Conservation (phyloP, 768 basidiomycete species). For the Psilocybe subaeruginosa region DNA sequence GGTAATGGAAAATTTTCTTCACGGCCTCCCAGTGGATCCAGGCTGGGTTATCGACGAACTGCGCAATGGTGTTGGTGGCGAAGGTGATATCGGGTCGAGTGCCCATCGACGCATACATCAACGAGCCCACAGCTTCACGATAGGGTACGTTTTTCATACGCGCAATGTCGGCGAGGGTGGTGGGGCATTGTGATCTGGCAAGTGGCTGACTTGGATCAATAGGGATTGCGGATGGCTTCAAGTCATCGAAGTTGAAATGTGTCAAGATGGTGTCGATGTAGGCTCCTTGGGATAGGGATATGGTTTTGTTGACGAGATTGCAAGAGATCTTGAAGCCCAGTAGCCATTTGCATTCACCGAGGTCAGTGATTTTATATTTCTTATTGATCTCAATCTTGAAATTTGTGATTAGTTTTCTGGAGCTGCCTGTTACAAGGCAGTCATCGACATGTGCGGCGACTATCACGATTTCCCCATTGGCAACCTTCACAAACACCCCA, state of each 20-base stretch:
- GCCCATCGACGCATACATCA: slow-evolving; percentile 16
- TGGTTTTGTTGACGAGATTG: too few species aligned
- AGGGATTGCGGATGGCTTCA: slow-evolving; percentile 19
- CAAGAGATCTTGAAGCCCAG: too few species aligned
- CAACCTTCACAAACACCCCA: slow-evolving; percentile 26
- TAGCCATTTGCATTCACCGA: too few species aligned
- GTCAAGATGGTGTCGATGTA: slow-evolving; percentile 12
- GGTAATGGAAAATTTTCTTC: slow-evolving; percentile 10
- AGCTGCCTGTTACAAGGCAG: slow-evolving; percentile 19
- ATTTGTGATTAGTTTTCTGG: slow-evolving; percentile 20
- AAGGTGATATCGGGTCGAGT: slow-evolving; percentile 12
- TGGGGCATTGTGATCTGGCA: slow-evolving; percentile 26
- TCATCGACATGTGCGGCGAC: slow-evolving; percentile 25
- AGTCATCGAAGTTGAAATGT: slow-evolving; percentile 20
- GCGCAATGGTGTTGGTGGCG: not conserved
- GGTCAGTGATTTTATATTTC: not conserved
- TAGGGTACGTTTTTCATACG: slow-evolving; percentile 26
- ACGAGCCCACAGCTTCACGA: slow-evolving; percentile 27
- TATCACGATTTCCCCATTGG: slow-evolving; percentile 5
- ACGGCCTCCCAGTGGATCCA: slow-evolving; percentile 10
- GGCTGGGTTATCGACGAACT: slow-evolving; percentile 2
- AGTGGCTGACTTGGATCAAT: slow-evolving; percentile 14
- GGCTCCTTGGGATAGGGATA: too few species aligned
- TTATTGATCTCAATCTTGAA: slow-evolving; percentile 26
- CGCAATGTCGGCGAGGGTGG: slow-evolving; percentile 10